Conservation (phyloP, 2,329 filamentous ascomycete genomes). For the Arthrinium puccinioides region DNA sequence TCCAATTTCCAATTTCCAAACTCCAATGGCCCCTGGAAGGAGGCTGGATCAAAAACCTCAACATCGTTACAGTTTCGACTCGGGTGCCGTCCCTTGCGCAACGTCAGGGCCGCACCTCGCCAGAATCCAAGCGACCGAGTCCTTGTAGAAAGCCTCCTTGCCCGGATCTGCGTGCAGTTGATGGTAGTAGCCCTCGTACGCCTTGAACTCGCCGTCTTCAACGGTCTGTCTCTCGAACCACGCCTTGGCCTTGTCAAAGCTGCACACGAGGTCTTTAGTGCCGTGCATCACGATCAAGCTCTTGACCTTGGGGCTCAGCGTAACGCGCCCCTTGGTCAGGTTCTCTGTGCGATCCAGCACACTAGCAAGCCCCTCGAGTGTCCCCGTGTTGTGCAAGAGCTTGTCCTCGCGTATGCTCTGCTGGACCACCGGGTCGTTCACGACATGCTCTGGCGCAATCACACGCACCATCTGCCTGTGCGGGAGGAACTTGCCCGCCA, state of each 20-base stretch:
- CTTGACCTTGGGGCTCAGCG: slow-evolving; percentile 45
- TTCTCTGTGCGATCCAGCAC: slow-evolving; percentile 67
- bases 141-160: slow-evolving; percentile 46
- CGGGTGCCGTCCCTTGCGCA: background rate
- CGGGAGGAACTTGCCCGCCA: slow-evolving; percentile 63
- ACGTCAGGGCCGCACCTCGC: slow-evolving; percentile 24
- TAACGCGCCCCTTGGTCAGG: slow-evolving; percentile 49
- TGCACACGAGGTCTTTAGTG: slow-evolving; percentile 63
- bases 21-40: too few relatives aligned
- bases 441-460: slow-evolving; percentile 57
- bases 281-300: slow-evolving; percentile 71
- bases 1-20: too few relatives aligned
- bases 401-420: slow-evolving; percentile 56
- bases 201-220: slow-evolving; percentile 62
- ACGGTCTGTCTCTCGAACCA: slow-evolving; percentile 54
- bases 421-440: slow-evolving; percentile 58
- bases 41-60: too few relatives aligned
- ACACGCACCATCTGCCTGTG: slow-evolving; percentile 58
- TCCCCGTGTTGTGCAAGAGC: slow-evolving; percentile 76
- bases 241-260: slow-evolving; percentile 54
- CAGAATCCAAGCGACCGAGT: slow-evolving; percentile 62
- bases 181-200: slow-evolving; percentile 74
- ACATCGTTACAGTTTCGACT: background rate
- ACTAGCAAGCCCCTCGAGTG: slow-evolving; percentile 70
- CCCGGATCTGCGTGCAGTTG: slow-evolving; percentile 58